Conservation (phyloP, 2,329 filamentous ascomycete species). For the Ramularia endophylla region DNA sequence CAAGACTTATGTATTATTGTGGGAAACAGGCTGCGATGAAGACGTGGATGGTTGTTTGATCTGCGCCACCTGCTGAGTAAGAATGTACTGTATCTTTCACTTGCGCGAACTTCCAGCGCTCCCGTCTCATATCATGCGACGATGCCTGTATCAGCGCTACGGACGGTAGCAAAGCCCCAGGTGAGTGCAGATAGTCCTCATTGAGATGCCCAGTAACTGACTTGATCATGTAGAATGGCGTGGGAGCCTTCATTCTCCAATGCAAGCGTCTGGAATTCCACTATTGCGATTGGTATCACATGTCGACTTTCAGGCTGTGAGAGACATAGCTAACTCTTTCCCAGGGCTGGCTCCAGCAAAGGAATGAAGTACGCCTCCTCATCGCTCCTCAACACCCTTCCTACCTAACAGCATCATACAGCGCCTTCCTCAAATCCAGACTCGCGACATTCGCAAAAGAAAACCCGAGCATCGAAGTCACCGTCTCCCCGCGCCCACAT, state of each 20-base stretch:
- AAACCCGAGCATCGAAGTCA: constrained; percentile 87
- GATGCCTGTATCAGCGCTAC: constrained; percentile 47
- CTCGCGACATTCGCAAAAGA: constrained; percentile 71
- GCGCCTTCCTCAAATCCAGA: constrained; percentile 71
- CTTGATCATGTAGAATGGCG: constrained; percentile 65
- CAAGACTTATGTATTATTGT: no score
- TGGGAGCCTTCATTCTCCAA: constrained; percentile 94
- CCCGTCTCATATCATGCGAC: constrained; percentile 9
- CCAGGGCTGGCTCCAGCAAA: constrained; percentile 78
- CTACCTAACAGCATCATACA: constrained; percentile 32
- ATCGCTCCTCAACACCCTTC: constrained; percentile 1
- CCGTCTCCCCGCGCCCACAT: constrained; percentile 80
- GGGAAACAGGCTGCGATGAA: no score
- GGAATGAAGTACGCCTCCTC: constrained; percentile 76
- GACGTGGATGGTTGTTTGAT: no score
- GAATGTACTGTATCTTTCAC: no score
- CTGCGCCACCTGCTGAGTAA: no score
- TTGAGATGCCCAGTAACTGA: constrained; percentile 1
- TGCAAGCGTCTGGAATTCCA: constrained; percentile 95
- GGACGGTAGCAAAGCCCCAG: constrained; percentile 50
- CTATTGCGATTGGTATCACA: constrained; percentile 97
- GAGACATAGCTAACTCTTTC: no score
- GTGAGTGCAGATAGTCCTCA: constrained; percentile 35
- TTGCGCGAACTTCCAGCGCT: no score
- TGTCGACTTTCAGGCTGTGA: no score